These are phyloP conservation scores for Lodderomyces metapsilosis DNA, from an alignment of 1,139 yeast genomes.

Conservation along the genomic window DNA sequence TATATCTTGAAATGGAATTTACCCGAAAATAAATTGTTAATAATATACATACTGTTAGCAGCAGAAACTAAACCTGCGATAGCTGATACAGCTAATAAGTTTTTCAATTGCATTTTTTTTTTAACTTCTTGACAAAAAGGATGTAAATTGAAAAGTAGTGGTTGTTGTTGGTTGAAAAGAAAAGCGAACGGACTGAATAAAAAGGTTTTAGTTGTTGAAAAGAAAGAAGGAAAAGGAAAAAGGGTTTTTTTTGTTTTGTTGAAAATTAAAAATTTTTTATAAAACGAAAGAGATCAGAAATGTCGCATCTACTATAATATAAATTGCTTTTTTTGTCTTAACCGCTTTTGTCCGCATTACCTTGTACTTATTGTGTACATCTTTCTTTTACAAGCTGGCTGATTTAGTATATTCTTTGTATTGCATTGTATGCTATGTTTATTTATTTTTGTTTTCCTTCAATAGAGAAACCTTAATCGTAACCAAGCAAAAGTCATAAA, in stretches of 20 bases:
- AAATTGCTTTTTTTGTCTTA: background rate
- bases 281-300: background rate
- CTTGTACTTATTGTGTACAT: no score
- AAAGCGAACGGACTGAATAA: slow-evolving; percentile 3
- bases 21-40: background rate
- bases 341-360: no score
- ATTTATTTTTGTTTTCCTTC: background rate
- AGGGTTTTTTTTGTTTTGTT: background rate
- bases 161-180: background rate
- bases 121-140: no score
- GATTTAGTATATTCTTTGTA: background rate
- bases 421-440: background rate
- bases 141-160: background rate
- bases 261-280: no score
- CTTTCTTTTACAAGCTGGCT: no score
- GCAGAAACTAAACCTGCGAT: slow-evolving; percentile 45
- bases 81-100: slow-evolving; percentile 45
- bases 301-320: background rate
- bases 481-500: background rate
- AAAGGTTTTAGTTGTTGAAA: background rate
- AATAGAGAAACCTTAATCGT: background rate
- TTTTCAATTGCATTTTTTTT: slow-evolving; percentile 48
- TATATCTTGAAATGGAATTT: background rate
- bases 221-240: background rate
- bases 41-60: slow-evolving; percentile 47